Conservation (phyloP, 169 alveolate species). For the Plasmodium malariae region DNA sequence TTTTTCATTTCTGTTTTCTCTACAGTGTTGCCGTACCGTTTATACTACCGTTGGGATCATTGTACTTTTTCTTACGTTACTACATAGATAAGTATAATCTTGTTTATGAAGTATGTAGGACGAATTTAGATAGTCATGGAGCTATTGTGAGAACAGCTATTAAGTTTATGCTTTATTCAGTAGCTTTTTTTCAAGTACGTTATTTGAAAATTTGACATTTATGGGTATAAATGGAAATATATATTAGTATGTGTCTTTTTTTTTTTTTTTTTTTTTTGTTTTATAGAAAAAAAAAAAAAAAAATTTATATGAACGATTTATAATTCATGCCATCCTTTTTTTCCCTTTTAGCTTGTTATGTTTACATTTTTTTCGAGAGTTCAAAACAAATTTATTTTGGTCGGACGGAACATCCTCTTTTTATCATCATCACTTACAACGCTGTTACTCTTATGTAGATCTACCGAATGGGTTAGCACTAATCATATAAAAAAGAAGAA, state of each 20-base stretch:
- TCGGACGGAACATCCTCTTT: slow-evolving; percentile 67
- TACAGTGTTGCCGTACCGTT: slow-evolving; percentile 79
- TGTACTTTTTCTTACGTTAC: slow-evolving; percentile 83
- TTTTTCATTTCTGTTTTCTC: background rate
- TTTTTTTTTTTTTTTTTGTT: slow-evolving; percentile 8
- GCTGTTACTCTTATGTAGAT: slow-evolving; percentile 42
- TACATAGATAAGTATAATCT: slow-evolving; percentile 85
- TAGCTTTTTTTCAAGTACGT: slow-evolving; percentile 79
- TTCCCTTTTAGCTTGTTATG: slow-evolving; percentile 54
- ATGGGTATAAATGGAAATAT: background rate
- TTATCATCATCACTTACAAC: slow-evolving; percentile 68
- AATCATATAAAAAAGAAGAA: slow-evolving; percentile 67
- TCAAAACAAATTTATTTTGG: slow-evolving; percentile 49
- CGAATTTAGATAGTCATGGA: slow-evolving; percentile 86
- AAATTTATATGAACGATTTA: background rate
- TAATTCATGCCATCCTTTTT: background rate
- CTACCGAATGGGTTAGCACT: slow-evolving; percentile 76
- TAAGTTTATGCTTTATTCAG: slow-evolving; percentile 85
- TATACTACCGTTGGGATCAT: slow-evolving; percentile 81
- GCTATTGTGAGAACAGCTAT: slow-evolving; percentile 83
- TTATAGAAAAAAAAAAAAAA: background rate
- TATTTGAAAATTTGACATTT: background rate
- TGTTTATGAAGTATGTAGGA: slow-evolving; percentile 80
- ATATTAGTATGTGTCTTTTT: background rate
- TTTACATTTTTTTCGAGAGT: slow-evolving; percentile 70